These are phyloP conservation scores for Cyphellophora europaea DNA, from an alignment of 2,329 filamentous ascomycete genomes.

Conservation along the genomic window DNA sequence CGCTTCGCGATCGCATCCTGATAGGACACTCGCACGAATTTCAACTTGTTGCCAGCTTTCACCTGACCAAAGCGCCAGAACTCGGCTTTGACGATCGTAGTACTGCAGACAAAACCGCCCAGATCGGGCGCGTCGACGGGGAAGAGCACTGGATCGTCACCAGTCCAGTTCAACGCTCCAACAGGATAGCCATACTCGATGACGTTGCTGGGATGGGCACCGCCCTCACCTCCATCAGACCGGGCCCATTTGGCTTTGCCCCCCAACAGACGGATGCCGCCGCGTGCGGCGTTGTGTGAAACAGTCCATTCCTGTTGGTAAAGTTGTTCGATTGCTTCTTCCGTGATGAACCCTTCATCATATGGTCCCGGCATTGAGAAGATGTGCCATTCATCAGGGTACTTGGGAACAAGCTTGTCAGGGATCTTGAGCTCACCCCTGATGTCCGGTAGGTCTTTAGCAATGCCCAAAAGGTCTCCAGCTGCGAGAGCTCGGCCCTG, in stretches of 20 bases:
- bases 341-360: conserved; percentile 42
- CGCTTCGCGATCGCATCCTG: conserved; percentile 40
- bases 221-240: conserved; percentile 52
- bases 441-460: conserved; percentile 27
- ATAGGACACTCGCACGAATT: conserved; percentile 42
- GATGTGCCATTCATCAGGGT: conserved; percentile 43
- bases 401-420: conserved; percentile 37
- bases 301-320: conserved; percentile 51
- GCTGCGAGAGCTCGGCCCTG: conserved; percentile 48
- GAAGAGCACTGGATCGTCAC: conserved; percentile 53
- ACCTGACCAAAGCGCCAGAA: conserved; percentile 55
- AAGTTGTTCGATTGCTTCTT: conserved; percentile 47
- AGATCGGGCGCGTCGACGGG: conserved; percentile 51
- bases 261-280: conserved; percentile 51
- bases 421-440: conserved; percentile 30
- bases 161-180: conserved; percentile 52
- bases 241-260: conserved; percentile 51
- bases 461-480: conserved; percentile 43
- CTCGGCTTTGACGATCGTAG: conserved; percentile 48
- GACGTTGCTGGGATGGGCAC: conserved; percentile 51
- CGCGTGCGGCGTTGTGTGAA: conserved; percentile 51
- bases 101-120: conserved; percentile 49
- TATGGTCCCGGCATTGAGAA: conserved; percentile 48
- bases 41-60: conserved; percentile 47
- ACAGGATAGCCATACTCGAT: conserved; percentile 53